phyloP scores from a whole-genome alignment of 2,329 filamentous ascomycete species.

The Rhynchosporium secalis region DNA sequence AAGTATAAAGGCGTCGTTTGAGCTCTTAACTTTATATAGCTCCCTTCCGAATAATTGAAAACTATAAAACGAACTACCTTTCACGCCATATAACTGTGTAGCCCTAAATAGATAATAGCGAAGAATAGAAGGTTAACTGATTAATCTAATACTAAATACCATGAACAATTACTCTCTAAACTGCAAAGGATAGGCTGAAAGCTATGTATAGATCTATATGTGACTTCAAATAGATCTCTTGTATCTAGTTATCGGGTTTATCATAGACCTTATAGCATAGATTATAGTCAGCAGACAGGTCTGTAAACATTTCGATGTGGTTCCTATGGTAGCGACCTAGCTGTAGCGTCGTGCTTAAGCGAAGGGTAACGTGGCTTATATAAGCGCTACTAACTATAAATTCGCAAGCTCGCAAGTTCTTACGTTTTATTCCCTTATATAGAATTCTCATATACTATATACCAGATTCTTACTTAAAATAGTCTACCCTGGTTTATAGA shows the following conservation, averaged over 20 bases:
- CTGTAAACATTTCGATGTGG: not conserved
- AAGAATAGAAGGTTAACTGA: no score
- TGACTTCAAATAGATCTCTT: not conserved
- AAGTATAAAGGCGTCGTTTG: not conserved
- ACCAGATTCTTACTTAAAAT: not conserved
- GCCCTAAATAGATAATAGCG: no score
- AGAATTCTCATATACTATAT: not conserved
- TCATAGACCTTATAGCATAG: not conserved
- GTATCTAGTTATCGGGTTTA: not conserved
- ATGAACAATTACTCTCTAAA: no score
- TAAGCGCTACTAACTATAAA: not conserved
- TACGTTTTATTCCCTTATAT: not conserved
- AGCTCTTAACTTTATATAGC: not conserved
- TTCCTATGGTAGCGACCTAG: not conserved
- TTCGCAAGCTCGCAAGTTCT: not conserved
- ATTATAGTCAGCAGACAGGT: not conserved
- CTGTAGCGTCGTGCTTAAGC: not conserved
- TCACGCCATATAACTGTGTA: no score
- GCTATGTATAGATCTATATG: not conserved
- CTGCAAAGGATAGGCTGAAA: no score
- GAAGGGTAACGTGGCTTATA: not conserved
- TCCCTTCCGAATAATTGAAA: no score
- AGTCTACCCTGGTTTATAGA: not conserved
- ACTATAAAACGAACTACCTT: no score
- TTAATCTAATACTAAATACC: no score